Conservation (phyloP, 2,329 filamentous ascomycete genomes). For the Bipolaris zeicola region DNA sequence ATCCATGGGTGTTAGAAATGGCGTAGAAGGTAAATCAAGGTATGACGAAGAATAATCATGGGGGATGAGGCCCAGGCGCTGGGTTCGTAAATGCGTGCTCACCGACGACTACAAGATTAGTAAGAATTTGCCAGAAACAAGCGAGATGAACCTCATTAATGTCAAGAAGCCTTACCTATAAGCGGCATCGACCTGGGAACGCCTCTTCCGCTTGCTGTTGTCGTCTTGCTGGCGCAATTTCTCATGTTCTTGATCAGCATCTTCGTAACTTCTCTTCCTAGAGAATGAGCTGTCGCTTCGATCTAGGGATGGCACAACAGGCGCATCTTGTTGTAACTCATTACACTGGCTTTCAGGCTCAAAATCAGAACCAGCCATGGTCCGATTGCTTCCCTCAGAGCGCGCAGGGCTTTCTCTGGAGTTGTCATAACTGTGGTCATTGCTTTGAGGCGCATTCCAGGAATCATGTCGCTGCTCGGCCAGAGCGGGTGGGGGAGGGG, state of each 20-base stretch:
- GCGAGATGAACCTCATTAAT: neutral
- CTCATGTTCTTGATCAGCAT: constrained; percentile 40
- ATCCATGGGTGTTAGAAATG: neutral
- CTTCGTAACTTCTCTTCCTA: constrained; percentile 47
- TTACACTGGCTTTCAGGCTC: constrained; percentile 31
- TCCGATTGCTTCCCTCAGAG: constrained; percentile 44
- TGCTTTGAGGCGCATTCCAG: constrained; percentile 31
- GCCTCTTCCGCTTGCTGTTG: constrained; percentile 44
- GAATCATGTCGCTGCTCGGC: constrained; percentile 25
- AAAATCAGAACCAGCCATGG: constrained; percentile 45
- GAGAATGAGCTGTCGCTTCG: constrained; percentile 42
- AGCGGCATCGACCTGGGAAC: constrained; percentile 43
- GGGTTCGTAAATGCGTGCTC: neutral
- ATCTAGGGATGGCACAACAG: constrained; percentile 25
- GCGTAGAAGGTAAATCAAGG: neutral
- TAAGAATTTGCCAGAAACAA: constrained; percentile 7
- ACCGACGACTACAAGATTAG: constrained; percentile 18
- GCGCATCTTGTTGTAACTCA: constrained; percentile 16
- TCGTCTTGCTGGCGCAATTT: constrained; percentile 45
- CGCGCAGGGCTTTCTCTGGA: constrained; percentile 37
- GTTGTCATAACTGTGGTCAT: constrained; percentile 24
- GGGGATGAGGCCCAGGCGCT: neutral
- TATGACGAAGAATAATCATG: neutral
- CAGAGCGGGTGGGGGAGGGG: constrained; percentile 33
- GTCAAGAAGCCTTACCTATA: constrained; percentile 38